Conservation (phyloP, 2,329 filamentous ascomycete species). For the Mollisiaceae sp. region DNA sequence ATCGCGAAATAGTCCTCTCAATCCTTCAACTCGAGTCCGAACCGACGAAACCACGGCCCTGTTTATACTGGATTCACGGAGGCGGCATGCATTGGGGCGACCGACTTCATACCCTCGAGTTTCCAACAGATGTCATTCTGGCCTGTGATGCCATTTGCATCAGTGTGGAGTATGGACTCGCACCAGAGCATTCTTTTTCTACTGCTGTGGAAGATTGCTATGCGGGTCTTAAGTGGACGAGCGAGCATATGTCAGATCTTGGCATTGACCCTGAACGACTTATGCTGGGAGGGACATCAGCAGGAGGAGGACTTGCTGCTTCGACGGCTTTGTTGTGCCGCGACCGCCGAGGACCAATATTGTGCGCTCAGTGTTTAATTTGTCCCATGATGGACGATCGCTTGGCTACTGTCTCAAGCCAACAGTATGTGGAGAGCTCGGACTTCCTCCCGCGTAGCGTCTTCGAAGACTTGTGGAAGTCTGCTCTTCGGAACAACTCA, state of each 20-base stretch:
- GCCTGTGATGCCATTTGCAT: slow-evolving; percentile 8
- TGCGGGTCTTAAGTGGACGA: slow-evolving; percentile 6
- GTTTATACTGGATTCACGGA: slow-evolving; percentile 11
- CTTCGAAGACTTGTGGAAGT: neutral
- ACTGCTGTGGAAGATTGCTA: slow-evolving; percentile 6
- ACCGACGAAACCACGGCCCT: neutral
- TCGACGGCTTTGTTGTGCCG: neutral
- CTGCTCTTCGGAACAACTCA: neutral
- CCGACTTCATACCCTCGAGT: slow-evolving; percentile 5
- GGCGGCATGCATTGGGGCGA: slow-evolving; percentile 9
- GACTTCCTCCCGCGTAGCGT: slow-evolving; percentile 1
- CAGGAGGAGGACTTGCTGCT: slow-evolving; percentile 1
- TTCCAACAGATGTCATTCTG: slow-evolving; percentile 5
- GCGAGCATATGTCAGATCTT: neutral
- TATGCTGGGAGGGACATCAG: neutral
- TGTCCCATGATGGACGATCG: neutral
- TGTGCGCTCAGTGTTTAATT: neutral
- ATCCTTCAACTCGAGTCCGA: neutral
- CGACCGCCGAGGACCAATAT: neutral
- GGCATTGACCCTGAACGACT: neutral
- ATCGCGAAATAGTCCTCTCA: slow-evolving; percentile 9
- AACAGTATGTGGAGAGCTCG: neutral
- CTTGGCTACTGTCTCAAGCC: neutral
- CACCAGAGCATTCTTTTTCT: slow-evolving; percentile 1
- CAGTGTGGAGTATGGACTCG: slow-evolving; percentile 11